A percentile compares a stretch with the other conserved stretches of the same genome.
Conservation (phyloP, 208 protist genomes). For the Hexamita inflata region DNA sequence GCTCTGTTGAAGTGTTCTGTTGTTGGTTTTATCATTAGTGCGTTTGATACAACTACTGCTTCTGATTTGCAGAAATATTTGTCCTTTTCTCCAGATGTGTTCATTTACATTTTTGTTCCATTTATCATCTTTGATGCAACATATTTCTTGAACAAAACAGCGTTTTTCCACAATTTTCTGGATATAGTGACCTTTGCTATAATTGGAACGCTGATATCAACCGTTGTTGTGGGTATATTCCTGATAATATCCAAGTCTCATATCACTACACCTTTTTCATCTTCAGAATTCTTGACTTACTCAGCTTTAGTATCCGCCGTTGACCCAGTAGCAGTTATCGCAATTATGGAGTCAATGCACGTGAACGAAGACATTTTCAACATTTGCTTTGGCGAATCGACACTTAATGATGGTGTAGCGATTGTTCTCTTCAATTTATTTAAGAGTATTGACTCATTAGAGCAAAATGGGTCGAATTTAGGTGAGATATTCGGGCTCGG, state of each 20-base stretch:
- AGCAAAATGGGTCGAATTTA: not conserved
- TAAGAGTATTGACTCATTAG: not conserved
- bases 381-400: not conserved
- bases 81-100: not conserved
- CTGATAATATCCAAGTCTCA: not conserved
- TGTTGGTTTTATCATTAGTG: not conserved
- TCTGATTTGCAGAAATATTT: not conserved
- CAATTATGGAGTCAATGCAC: slow-evolving; percentile 3
- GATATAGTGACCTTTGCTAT: not conserved
- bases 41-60: not conserved
- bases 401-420: not conserved
- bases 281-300: not conserved
- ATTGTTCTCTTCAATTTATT: slow-evolving; percentile 2
- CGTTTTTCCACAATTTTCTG: not conserved
- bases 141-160: slow-evolving; percentile 17
- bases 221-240: not conserved
- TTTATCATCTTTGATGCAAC: not conserved
- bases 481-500: not conserved
- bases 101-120: not conserved
- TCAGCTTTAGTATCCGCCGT: not conserved
- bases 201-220: not conserved
- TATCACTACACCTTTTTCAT: not conserved
- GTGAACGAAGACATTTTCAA: not conserved
- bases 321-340: slow-evolving; percentile 1
- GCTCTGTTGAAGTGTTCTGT: no score